A percentile compares a stretch with the other conserved stretches of the same genome.
Conservation (phyloP, 2,329 filamentous ascomycete genomes). For the Nannizzia gypsea region DNA sequence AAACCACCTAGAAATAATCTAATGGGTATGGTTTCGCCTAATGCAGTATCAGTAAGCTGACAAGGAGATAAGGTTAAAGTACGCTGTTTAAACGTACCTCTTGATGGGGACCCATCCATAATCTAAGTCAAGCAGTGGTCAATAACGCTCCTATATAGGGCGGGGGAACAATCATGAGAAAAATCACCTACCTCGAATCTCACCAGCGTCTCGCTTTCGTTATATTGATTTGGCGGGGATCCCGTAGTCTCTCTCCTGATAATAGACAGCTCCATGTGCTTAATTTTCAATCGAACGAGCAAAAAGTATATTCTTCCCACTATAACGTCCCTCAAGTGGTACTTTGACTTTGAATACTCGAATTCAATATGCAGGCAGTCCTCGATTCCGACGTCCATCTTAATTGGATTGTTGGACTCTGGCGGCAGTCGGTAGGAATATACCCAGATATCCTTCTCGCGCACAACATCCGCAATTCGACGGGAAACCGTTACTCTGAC, state of each 20-base stretch:
- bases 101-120: constrained; percentile 97
- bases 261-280: constrained; percentile 98
- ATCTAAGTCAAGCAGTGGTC: constrained; percentile 46
- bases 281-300: constrained; percentile 93
- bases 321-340: constrained; percentile 97
- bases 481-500: constrained; percentile 91
- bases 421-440: constrained; percentile 97
- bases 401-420: constrained; percentile 96
- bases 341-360: constrained; percentile 98
- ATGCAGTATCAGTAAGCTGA: neutral
- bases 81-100: constrained; percentile 49
- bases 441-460: constrained; percentile 99
- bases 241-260: constrained; percentile 95
- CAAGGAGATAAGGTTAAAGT: neutral
- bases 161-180: neutral
- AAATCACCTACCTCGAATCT: constrained; percentile 64
- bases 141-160: constrained; percentile 5
- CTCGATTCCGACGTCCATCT: constrained; percentile 99
- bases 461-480: constrained; percentile 93
- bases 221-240: constrained; percentile 95
- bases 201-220: constrained; percentile 95
- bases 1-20: constrained; percentile 94
- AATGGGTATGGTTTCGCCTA: constrained; percentile 85
- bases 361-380: constrained; percentile 99
- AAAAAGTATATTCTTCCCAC: constrained; percentile 98